Conservation (phyloP, 257 asterid genomes). For the Euphrasia confusa region DNA sequence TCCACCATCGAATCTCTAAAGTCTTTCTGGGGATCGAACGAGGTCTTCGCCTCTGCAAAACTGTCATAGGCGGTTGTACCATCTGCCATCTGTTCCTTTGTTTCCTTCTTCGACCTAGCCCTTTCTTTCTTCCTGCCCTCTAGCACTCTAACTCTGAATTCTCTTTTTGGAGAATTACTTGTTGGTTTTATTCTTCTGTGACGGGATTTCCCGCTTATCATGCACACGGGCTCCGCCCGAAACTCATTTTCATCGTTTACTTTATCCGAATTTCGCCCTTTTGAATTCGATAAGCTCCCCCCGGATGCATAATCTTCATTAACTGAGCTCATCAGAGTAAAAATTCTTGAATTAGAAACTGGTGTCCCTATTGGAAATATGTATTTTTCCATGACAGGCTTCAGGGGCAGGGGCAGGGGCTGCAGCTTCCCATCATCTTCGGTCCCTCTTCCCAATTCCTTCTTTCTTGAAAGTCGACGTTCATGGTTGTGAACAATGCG, state of each 20-base stretch:
- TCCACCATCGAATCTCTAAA: conserved; percentile 85
- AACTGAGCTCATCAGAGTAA: too few species aligned
- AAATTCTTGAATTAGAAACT: too few species aligned
- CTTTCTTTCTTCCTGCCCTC: conserved; percentile 54
- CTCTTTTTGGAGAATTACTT: conserved; percentile 41
- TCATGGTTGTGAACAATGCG: background rate
- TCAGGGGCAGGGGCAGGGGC: too few species aligned
- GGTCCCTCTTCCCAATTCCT: too few species aligned
- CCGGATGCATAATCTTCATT: background rate
- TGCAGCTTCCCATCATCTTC: too few species aligned
- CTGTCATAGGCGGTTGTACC: conserved; percentile 40
- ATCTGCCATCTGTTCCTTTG: too few species aligned
- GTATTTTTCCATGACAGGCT: conserved; percentile 3
- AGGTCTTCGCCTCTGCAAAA: conserved; percentile 67
- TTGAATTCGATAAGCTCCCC: background rate
- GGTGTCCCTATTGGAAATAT: conserved; percentile 28
- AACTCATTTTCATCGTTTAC: too few species aligned
- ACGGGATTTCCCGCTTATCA: background rate
- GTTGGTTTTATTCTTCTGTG: conserved; percentile 35
- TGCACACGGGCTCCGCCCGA: too few species aligned
- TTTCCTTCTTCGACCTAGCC: conserved; percentile 33
- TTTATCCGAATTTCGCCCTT: background rate
- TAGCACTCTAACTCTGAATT: conserved; percentile 54
- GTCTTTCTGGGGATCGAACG: conserved; percentile 61
- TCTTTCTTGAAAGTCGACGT: background rate